Conservation (phyloP, 495 filamentous ascomycete genomes). For the Aspergillus bertholletiae region DNA sequence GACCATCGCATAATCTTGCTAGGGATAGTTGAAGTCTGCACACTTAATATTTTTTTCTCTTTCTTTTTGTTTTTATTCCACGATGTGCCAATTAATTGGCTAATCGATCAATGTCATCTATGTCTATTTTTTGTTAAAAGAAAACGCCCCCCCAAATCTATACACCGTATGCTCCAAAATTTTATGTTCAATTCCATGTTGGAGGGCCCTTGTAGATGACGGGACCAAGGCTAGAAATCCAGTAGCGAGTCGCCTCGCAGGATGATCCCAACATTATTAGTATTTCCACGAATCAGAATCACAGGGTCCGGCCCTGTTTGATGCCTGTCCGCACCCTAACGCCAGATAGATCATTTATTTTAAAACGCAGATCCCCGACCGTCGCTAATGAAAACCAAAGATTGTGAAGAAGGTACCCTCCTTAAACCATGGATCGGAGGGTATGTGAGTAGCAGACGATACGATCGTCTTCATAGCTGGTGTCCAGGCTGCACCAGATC, state of each 20-base stretch:
- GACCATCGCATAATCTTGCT: background rate
- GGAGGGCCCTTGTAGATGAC: no score
- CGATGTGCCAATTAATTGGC: background rate
- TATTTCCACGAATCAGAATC: constrained; percentile 3
- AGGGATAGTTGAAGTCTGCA: background rate
- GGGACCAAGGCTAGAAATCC: background rate
- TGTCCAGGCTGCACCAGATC: background rate
- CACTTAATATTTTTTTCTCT: background rate
- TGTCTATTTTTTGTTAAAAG: background rate
- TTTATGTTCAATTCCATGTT: background rate
- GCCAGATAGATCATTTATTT: background rate
- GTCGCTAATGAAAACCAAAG: background rate
- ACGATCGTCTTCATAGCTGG: background rate
- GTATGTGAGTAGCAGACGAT: background rate
- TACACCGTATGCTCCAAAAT: background rate
- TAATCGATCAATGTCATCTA: background rate
- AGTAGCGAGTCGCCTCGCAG: background rate
- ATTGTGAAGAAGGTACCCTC: background rate
- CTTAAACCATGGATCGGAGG: background rate
- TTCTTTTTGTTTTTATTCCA: no score
- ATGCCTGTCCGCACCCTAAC: background rate
- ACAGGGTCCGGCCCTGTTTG: constrained; percentile 2
- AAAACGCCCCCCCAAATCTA: background rate
- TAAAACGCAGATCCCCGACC: background rate
- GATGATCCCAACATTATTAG: background rate